These are phyloP conservation scores for Monilinia vaccinii-corymbosi DNA, from an alignment of 2,329 filamentous ascomycete species.

Conservation along the genomic window DNA sequence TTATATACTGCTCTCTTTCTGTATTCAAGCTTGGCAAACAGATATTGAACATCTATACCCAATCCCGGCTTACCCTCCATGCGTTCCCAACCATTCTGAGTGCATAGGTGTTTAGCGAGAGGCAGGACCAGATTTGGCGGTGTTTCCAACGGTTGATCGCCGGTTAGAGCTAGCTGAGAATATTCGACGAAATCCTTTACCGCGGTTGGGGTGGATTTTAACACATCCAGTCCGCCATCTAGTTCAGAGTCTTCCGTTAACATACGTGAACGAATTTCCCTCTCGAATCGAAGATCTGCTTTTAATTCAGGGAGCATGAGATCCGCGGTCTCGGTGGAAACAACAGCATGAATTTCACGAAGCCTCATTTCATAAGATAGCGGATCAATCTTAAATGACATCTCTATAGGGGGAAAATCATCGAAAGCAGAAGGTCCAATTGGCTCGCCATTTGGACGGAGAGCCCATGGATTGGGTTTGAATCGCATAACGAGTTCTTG, in stretches of 20 bases:
- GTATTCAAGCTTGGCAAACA: conserved; percentile 27
- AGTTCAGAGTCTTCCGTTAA: not conserved
- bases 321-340: conserved; percentile 19
- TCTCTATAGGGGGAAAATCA: conserved; percentile 27
- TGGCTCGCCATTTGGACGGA: not conserved
- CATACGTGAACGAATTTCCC: conserved; percentile 19
- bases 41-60: conserved; percentile 24
- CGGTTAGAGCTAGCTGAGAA: conserved; percentile 16
- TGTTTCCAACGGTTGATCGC: conserved; percentile 16
- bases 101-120: conserved; percentile 22
- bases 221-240: not conserved
- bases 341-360: conserved; percentile 19
- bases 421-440: conserved; percentile 18
- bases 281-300: conserved; percentile 28
- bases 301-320: conserved; percentile 27
- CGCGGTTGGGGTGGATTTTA: conserved; percentile 1
- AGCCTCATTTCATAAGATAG: conserved; percentile 13
- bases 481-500: conserved; percentile 21
- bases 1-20: conserved; percentile 17
- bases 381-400: conserved; percentile 19
- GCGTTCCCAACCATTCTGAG: not conserved
- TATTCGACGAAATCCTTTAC: conserved; percentile 19
- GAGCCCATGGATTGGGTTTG: conserved; percentile 25
- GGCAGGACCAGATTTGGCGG: conserved; percentile 23
- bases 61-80: not conserved